Base-by-base conservation (phyloP, 805 yeast species). In the Wickerhamiella vanderwaltii region DNA sequence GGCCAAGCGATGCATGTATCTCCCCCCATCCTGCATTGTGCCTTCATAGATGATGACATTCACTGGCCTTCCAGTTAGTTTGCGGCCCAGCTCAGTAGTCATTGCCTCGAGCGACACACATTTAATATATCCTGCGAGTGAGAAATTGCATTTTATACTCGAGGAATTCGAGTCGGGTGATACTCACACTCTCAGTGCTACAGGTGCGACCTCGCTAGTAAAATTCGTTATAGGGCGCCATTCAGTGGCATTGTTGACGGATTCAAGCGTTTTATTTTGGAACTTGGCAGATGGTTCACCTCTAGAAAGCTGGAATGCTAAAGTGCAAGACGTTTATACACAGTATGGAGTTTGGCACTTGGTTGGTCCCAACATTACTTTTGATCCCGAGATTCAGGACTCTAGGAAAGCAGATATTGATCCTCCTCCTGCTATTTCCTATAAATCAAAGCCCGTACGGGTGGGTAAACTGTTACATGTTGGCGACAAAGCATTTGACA, bases 391-490 rank as follows among this genome's bases (percentile, higher is more conserved):
- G 2, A 20, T 37, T 5, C 40, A 37, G 9, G 40, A 37, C 4
- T 28, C 33, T n/a, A 37, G 29, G 17, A 17, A 13, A 5, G 34
- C 26, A 2, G 25, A 29, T n/a, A 37, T 37, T 9, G 31, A 29
- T 9, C 22, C 18, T 3, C 40, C 40, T 5, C 28, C 40, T 17
- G 22, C 22, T 5, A 26, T 26, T 9, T 16, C 16, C 4, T 37
- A 28, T 29, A 20, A 28, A 20, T n/a, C 9, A 15, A 20, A 29
- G 25, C 40, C 32, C 7, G 34, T 37, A n/a, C 29, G 31, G 28
- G 40, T 29, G 2, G 40, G 31, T 17, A 29, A 29, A 9, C 20
- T 20, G 28, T 24, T 37, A n/a, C 40, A 37, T n/a, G 40, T 37
- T 6, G 40, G 40, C 13, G 20, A 19, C 20, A 18, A 37, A 11